These are phyloP conservation scores for Peronospora tabacina DNA, from an alignment of 352 stramenopile species.

Conservation along the genomic window DNA sequence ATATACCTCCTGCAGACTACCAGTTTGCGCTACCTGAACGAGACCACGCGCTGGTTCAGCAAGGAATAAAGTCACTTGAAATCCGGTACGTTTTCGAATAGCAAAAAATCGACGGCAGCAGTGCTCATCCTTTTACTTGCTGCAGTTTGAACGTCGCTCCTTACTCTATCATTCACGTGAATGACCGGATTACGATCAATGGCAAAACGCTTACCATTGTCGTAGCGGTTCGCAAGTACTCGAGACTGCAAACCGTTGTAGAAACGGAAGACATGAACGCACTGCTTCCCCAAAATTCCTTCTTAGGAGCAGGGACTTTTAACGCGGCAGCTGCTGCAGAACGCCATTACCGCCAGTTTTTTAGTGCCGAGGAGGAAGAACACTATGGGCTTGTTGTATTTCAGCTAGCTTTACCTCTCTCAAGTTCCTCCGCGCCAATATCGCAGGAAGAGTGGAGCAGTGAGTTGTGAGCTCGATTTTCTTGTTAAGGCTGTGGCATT, in stretches of 20 bases:
- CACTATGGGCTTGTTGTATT: conserved; percentile 53
- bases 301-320: conserved; percentile 15
- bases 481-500: not conserved
- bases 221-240: conserved; percentile 51
- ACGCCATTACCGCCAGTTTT: conserved; percentile 52
- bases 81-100: conserved; percentile 39
- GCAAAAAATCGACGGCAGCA: not conserved
- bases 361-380: conserved; percentile 49
- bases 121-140: conserved; percentile 1
- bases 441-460: conserved; percentile 50
- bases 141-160: conserved; percentile 48
- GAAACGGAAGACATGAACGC: conserved; percentile 42
- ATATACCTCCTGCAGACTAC: conserved; percentile 40
- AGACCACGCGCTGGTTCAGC: conserved; percentile 41
- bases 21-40: conserved; percentile 40
- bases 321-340: conserved; percentile 26
- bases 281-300: conserved; percentile 33
- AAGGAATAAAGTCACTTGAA: conserved; percentile 49
- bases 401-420: conserved; percentile 27
- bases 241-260: conserved; percentile 42
- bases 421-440: conserved; percentile 12
- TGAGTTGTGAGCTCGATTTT: conserved; percentile 13
- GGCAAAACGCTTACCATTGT: conserved; percentile 36
- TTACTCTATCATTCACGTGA: conserved; percentile 62
- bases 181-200: conserved; percentile 64